These are phyloP conservation scores for Luffa acutangula DNA, from an alignment of 306 rosid species.

Conservation along the genomic window DNA sequence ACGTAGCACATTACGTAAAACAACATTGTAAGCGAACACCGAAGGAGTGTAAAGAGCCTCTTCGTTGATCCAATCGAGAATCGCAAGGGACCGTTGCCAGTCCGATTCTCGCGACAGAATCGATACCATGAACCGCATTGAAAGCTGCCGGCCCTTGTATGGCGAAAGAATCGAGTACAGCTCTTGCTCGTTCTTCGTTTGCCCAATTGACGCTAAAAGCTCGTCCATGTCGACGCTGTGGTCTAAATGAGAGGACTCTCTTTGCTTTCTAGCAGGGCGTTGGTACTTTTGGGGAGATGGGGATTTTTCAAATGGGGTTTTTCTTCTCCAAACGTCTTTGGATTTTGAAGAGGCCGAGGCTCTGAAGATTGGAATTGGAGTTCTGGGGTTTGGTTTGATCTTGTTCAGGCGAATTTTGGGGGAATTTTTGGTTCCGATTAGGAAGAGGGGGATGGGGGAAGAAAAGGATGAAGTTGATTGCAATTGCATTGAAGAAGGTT, in stretches of 20 bases:
- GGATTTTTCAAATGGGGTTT: slow-evolving; percentile 15
- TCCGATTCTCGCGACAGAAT: slow-evolving; percentile 70
- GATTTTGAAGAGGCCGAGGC: slow-evolving; percentile 16
- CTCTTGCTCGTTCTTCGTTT: slow-evolving; percentile 51
- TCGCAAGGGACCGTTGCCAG: slow-evolving; percentile 81
- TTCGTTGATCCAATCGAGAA: slow-evolving; percentile 84
- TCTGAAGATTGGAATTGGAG: neutral
- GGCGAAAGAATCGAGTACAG: slow-evolving; percentile 49
- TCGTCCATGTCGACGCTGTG: slow-evolving; percentile 77
- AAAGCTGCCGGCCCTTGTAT: slow-evolving; percentile 50
- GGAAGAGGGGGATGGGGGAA: slow-evolving; percentile 15
- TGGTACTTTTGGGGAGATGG: neutral
- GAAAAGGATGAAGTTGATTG: slow-evolving; percentile 16
- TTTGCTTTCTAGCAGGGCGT: slow-evolving; percentile 26
- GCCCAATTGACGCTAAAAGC: slow-evolving; percentile 37
- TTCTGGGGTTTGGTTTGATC: slow-evolving; percentile 6
- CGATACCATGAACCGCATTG: slow-evolving; percentile 73
- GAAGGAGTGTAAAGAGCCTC: slow-evolving; percentile 70
- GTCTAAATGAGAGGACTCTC: slow-evolving; percentile 29
- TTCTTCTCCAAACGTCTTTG: slow-evolving; percentile 62
- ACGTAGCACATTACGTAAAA: slow-evolving; percentile 69
- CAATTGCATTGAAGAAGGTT: slow-evolving; percentile 16
- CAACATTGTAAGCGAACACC: slow-evolving; percentile 72
- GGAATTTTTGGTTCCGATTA: slow-evolving; percentile 5
- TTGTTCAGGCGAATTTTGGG: slow-evolving; percentile 4